Evolutionary conservation across 2,329 filamentous ascomycete species (phyloP).

Genomic region (Balansia obtecta): DNA sequence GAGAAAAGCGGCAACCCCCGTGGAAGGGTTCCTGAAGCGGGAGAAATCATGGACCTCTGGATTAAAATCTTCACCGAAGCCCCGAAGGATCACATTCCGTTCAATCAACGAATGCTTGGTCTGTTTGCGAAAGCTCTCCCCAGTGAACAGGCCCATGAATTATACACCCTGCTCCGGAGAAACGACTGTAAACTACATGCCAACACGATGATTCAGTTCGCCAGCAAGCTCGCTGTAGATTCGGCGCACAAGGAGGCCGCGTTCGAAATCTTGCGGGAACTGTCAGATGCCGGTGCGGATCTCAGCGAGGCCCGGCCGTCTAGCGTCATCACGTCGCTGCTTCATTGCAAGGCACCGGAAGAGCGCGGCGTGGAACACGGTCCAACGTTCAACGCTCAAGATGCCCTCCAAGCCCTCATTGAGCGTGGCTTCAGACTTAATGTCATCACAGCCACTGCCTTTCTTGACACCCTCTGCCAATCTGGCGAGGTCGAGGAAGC

Average conservation of each 20-base stretch:
- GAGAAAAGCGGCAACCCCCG: conserved; percentile 8
- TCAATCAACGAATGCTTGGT: conserved; percentile 27
- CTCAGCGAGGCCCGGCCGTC: conserved; percentile 34
- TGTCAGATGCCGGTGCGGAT: conserved; percentile 27
- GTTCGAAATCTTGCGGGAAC: conserved; percentile 26
- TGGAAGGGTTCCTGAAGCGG: conserved; percentile 15
- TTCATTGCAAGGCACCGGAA: conserved; percentile 24
- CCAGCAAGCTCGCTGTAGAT: conserved; percentile 29
- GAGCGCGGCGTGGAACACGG: conserved; percentile 8
- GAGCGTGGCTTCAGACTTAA: conserved; percentile 52
- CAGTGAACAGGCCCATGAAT: conserved; percentile 17
- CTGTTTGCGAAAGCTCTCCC: conserved; percentile 18
- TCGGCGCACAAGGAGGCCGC: conserved; percentile 27
- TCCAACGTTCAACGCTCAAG: conserved; percentile 17
- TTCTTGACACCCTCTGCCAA: conserved; percentile 60
- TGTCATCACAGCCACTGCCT: conserved; percentile 48
- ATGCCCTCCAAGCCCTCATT: conserved; percentile 32
- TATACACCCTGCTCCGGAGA: conserved; percentile 23
- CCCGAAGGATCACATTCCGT: conserved; percentile 18
- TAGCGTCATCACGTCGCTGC: conserved; percentile 46
- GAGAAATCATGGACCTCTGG: conserved; percentile 18
- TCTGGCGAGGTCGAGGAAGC: conserved; percentile 25
- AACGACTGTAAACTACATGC: conserved; percentile 21
- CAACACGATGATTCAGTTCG: conserved; percentile 36
- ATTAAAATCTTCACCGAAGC: conserved; percentile 18